These are phyloP conservation scores for Lichtheimia corymbifera DNA, from an alignment of 371 early-diverging fungal species.

Conservation along the genomic window DNA sequence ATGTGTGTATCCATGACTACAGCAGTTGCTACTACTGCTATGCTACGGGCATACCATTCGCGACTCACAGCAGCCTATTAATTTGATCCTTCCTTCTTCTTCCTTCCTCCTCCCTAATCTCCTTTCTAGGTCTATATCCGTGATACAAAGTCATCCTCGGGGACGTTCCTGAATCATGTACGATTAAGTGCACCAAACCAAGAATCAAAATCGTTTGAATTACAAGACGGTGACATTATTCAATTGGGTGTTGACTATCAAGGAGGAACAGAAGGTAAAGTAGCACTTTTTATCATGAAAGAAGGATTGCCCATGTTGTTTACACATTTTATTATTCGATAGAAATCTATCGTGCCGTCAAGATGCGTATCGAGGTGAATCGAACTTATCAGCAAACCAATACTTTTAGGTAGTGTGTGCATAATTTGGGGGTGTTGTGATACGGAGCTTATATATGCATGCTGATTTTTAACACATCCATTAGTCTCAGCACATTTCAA, in stretches of 20 bases:
- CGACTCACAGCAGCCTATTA: too few relatives aligned
- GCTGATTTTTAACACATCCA: not conserved
- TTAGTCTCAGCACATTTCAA: constrained; percentile 35
- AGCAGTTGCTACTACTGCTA: too few relatives aligned
- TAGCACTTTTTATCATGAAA: constrained; percentile 7
- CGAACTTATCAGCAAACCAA: constrained; percentile 19
- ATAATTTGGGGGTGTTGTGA: constrained; percentile 1
- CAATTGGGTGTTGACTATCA: constrained; percentile 88
- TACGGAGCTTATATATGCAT: not conserved
- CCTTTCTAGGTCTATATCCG: constrained; percentile 67
- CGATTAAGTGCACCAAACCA: constrained; percentile 75
- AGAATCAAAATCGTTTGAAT: constrained; percentile 67
- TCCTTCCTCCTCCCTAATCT: too few relatives aligned
- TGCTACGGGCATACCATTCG: not conserved
- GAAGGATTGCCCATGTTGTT: too few relatives aligned
- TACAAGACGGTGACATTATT: constrained; percentile 78
- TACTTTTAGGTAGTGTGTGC: constrained; percentile 17
- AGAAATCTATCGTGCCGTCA: constrained; percentile 30
- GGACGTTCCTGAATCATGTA: constrained; percentile 85
- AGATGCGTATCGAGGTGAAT: constrained; percentile 24
- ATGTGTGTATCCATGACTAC: not conserved
- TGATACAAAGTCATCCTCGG: constrained; percentile 83
- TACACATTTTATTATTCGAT: constrained; percentile 1
- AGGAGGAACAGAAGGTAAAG: constrained; percentile 73
- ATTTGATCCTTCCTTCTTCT: too few relatives aligned